These are phyloP conservation scores for Kodamaea ohmeri DNA, from an alignment of 1,139 yeast genomes.

Conservation along the genomic window DNA sequence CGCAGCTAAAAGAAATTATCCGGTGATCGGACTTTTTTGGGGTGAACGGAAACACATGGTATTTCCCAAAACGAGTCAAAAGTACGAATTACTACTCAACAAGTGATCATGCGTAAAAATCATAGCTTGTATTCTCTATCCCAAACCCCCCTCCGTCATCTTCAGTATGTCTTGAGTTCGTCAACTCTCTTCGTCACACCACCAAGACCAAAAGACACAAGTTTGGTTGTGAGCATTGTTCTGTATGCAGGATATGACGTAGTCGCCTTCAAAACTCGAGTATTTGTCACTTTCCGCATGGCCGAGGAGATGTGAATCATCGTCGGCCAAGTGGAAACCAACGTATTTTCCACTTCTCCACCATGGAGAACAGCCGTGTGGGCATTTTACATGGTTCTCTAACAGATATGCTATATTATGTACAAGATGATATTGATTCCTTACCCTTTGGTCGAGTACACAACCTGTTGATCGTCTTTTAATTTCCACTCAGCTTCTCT, in stretches of 20 bases:
- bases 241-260: conserved; percentile 3
- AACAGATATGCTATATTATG: background rate
- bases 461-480: conserved; percentile 22
- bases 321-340: conserved; percentile 1
- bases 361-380: too few relatives aligned
- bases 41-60: background rate
- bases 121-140: too few relatives aligned
- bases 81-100: too few relatives aligned
- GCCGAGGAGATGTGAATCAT: background rate
- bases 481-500: conserved; percentile 27
- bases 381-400: background rate
- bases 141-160: too few relatives aligned
- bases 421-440: background rate
- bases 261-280: background rate
- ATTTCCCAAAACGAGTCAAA: too few relatives aligned
- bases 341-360: too few relatives aligned
- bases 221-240: too few relatives aligned
- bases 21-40: conserved; percentile 12
- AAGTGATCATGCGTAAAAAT: too few relatives aligned
- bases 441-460: conserved; percentile 17
- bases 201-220: background rate
- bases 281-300: too few relatives aligned
- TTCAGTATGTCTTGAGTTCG: too few relatives aligned
- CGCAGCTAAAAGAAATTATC: conserved; percentile 5
- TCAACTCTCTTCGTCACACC: conserved; percentile 1